Evolutionary conservation across 306 rosid genomes (phyloP).

Genomic region (Mimosa bimucronata): DNA sequence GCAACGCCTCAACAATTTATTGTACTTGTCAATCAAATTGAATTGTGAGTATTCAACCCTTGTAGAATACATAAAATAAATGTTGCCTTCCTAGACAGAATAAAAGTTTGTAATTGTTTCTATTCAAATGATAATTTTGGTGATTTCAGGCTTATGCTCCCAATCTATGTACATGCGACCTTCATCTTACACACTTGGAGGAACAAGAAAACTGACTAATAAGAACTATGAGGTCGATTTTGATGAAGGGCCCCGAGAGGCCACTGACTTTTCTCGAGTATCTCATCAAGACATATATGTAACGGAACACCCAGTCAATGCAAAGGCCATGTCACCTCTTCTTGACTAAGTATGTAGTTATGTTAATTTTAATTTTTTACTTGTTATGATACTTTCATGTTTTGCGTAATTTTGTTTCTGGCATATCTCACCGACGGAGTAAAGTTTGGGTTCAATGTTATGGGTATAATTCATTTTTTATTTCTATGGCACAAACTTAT

Average conservation of each 20-base stretch:
- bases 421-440: constrained; percentile 5
- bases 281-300: constrained; percentile 83
- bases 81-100: not conserved
- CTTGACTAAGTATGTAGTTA: constrained; percentile 78
- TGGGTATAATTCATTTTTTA: not conserved
- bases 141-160: too few species aligned
- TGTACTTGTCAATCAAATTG: not conserved
- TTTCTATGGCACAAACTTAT: not conserved
- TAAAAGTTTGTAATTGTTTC: too few species aligned
- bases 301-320: constrained; percentile 91
- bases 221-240: constrained; percentile 78
- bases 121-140: too few species aligned
- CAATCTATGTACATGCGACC: too few species aligned
- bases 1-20: not conserved
- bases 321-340: constrained; percentile 89
- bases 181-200: too few species aligned
- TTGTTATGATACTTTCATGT: not conserved
- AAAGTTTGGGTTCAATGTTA: not conserved
- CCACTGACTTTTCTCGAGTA: constrained; percentile 86
- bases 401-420: not conserved
- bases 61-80: not conserved
- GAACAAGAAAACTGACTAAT: too few species aligned
- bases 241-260: constrained; percentile 98
- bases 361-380: not conserved
- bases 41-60: not conserved